Conservation (phyloP, 208 protist genomes). For the Lotmaria passim region DNA sequence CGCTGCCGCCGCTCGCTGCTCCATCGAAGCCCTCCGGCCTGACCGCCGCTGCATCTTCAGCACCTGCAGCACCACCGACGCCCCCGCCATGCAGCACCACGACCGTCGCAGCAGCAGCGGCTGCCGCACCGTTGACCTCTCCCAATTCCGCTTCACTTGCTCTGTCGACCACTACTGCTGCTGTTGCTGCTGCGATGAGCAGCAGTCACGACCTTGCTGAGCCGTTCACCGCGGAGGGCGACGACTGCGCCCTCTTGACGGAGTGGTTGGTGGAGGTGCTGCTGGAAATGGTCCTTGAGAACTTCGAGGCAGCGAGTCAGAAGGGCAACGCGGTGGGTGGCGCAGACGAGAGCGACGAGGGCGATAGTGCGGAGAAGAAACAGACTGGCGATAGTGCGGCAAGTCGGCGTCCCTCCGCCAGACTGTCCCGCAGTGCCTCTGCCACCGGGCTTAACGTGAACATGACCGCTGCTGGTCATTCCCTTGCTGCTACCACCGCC, state of each 20-base stretch:
- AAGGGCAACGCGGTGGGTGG: neutral
- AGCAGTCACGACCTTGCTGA: constrained; percentile 18
- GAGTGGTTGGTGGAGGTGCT: constrained; percentile 73
- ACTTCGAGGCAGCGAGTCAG: neutral
- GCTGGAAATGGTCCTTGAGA: constrained; percentile 31
- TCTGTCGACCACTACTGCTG: neutral
- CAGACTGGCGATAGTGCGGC: neutral
- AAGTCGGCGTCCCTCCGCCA: neutral
- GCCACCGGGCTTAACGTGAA: neutral
- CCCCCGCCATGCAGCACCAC: no score
- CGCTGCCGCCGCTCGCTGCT: no score
- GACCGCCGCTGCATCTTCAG: no score
- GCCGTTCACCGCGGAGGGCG: constrained; percentile 34
- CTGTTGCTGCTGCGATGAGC: neutral
- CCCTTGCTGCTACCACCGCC: neutral
- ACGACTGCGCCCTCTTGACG: constrained; percentile 53
- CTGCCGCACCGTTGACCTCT: no score
- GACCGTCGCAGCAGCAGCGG: no score
- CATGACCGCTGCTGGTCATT: neutral
- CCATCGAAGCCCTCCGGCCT: no score
- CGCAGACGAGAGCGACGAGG: constrained; percentile 1
- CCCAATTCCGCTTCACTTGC: no score
- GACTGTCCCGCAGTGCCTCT: neutral
- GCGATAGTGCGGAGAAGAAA: constrained; percentile 1
- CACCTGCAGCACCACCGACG: no score